phyloP scores from a whole-genome alignment of 2,329 filamentous ascomycete genomes.

The Thelonectria rubi region DNA sequence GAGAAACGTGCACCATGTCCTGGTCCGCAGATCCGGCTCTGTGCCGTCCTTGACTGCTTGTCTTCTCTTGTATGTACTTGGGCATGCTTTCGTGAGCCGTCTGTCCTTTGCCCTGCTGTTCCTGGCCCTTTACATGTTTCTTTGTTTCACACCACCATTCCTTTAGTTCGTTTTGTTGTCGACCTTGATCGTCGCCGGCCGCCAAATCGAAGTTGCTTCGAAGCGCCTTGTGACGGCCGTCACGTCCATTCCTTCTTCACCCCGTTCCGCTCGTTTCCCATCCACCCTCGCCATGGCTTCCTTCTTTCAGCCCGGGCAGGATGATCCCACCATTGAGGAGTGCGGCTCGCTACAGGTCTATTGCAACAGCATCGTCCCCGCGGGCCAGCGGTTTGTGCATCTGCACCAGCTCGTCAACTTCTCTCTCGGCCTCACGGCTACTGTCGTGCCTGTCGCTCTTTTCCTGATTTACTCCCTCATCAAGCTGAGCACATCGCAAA shows the following conservation, averaged over 20 bases:
- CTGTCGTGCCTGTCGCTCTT: slow-evolving; percentile 15
- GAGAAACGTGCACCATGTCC: no score
- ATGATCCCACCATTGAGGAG: slow-evolving; percentile 11
- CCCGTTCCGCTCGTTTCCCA: no score
- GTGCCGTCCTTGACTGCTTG: no score
- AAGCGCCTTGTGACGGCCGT: slow-evolving; percentile 4
- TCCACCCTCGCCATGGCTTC: slow-evolving; percentile 19
- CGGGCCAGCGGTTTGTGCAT: slow-evolving; percentile 2
- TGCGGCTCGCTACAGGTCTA: slow-evolving; percentile 16
- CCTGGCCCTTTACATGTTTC: not conserved
- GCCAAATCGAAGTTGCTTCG: not conserved
- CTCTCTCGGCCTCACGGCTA: slow-evolving; percentile 10
- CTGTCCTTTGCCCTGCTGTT: no score
- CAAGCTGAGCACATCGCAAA: not conserved
- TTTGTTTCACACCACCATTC: not conserved
- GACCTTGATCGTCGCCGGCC: not conserved
- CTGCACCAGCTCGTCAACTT: slow-evolving; percentile 19
- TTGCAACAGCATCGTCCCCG: slow-evolving; percentile 19
- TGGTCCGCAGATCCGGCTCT: no score
- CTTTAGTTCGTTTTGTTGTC: slow-evolving; percentile 6
- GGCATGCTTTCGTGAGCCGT: no score
- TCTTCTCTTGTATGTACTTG: no score
- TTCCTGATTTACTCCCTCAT: slow-evolving; percentile 7
- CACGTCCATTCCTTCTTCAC: slow-evolving; percentile 10
- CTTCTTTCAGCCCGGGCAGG: slow-evolving; percentile 21